Base-by-base conservation (phyloP, 306 rosid genomes). In the Fragaria ananassa region DNA sequence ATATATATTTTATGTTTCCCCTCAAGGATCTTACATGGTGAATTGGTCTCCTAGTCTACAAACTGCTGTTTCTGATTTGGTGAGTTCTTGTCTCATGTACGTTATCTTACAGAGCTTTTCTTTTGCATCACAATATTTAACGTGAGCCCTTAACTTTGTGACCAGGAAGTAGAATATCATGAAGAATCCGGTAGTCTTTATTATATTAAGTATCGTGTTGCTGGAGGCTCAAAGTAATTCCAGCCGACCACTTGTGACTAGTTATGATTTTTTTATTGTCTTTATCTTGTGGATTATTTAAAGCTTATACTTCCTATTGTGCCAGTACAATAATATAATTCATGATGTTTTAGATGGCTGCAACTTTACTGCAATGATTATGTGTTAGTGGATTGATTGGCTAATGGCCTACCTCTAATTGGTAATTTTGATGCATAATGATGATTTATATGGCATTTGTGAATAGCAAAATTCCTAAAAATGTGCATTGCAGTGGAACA, bases 61-160 rank as follows among this genome's bases (percentile, higher is more conserved):
- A 81, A 94, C 98, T 81, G 98, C 98, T 65, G 97, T 94, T 82
- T 94, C 98, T 46, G 98, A 94, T 84, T 80, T 94, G 93, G 98
- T 90, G 84, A 78, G 87, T 79, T 76, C 66, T 53, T 39, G 56
- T 70, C 77, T 79, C 44, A 14, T 68, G 60, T 60, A 65, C 23
- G 3, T 42, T 72, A 57, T 60, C 67, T 74, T 12, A 2, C 34
- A 31, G n/a, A 46, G 41, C 56, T 65, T 72, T 54, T 80, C 70
- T 54, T 86, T 61, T 54, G 17, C 78, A 68, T 50, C 54, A 44
- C 56, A 77, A 47, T 70, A 39, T 57, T 82, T 67, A 41, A 72
- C 63, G 23, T 75, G 79, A 62, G 56, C 65, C 84, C 75, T 80
- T 80, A 62, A 69, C 76, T 56, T 69, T 83, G 21, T 83, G 57